Base-by-base conservation (phyloP, 495 filamentous ascomycete species). In the Parathielavia appendiculata region DNA sequence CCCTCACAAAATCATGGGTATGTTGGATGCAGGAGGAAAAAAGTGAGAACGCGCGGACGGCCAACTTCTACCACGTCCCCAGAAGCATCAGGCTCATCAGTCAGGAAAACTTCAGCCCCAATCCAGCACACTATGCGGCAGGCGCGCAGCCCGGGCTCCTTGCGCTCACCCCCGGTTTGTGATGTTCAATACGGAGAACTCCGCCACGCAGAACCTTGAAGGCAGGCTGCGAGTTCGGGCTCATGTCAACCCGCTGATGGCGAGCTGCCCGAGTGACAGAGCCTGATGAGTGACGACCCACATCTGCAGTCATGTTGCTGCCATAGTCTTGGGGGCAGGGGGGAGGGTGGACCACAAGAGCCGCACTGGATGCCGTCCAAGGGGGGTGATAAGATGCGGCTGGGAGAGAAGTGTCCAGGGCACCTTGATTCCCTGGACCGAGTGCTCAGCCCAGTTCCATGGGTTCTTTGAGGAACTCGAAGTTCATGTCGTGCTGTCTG, bases 1-100 rank as follows among this genome's bases (percentile, higher is more conserved):
- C 30, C 47, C 43, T 49, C 52, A 56, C 39, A 43, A 35, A 26
- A 50, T 14, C 35, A 30, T 50, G 23, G 43, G n/a, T 48, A 32
- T 26, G 49, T 30, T 47, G 40, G 32, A 46, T 50, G 45, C 20
- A 56, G 44, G 11, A 50, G 19, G n/a, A n/a, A 36, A 47, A 19
- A 55, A 49, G 30, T 22, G 44, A 43, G 46, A 51, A 57, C 1
- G 17, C 20, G 8, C 20, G 17, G 8, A 22, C 0, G 4, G 10
- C 41, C 41, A 45, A 5, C 17, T 45, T 49, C n/a, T 49, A 9
- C 5, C 8, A 54, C 4, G 2, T 43, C 26, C 12, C 32, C 47
- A 46, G 38, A 34, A 9, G 14, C 39, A 13, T 41, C 41, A 23
- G 17, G 17, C 17, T 22, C 41, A 22, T 19, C 17, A 19, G 19